Conservation (phyloP, 2,329 filamentous ascomycete genomes). For the Trichoderma semiorbis region DNA sequence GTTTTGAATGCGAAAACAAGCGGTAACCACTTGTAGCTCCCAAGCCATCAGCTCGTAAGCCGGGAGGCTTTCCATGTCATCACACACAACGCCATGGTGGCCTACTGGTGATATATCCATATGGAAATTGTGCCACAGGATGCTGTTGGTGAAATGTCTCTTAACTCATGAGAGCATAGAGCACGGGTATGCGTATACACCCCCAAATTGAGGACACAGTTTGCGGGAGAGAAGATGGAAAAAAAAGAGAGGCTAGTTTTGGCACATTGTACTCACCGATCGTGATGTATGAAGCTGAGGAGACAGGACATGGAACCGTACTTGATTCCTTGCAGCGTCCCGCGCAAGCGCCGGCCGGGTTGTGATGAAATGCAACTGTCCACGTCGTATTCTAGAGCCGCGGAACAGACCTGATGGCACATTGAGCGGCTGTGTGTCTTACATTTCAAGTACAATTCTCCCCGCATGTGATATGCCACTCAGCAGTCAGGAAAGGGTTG, state of each 20-base stretch:
- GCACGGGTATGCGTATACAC: neutral
- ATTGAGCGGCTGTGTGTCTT: neutral
- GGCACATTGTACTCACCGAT: neutral
- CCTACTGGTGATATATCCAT: neutral
- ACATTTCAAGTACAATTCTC: neutral
- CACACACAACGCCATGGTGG: neutral
- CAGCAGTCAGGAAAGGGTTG: neutral
- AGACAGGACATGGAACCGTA: neutral
- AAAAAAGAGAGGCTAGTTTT: neutral
- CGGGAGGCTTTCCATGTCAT: neutral
- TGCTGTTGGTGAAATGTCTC: neutral
- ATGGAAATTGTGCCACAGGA: neutral
- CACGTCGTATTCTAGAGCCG: neutral
- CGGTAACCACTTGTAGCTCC: neutral
- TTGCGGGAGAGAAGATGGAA: neutral
- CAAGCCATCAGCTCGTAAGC: slow-evolving; percentile 1
- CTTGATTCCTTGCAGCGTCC: neutral
- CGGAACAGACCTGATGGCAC: neutral
- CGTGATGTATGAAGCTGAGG: neutral
- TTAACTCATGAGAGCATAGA: neutral
- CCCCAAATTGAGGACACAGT: neutral
- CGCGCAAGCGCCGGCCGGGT: neutral
- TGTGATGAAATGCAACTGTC: neutral
- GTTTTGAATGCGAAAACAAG: neutral
- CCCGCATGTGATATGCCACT: neutral